Evolutionary conservation across 2,329 filamentous ascomycete species (phyloP), one percentile per base, ranked within the genome.

Genomic region (Aureobasidium sp.): DNA sequence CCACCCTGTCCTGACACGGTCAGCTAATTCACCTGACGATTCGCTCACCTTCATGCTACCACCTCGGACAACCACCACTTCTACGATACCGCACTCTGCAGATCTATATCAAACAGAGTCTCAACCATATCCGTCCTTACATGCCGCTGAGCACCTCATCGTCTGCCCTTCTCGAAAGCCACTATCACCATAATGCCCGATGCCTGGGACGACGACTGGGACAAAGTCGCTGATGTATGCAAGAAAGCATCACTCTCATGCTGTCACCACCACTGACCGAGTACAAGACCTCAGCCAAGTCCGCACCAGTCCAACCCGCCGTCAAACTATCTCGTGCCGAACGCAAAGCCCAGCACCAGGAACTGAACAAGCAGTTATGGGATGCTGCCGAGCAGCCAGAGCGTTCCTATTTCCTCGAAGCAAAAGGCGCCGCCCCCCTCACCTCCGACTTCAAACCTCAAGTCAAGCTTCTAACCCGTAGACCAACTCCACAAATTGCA

Each of bases 131-230:
- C 15, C 15, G 25, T 9, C 15, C 5, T 37, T 21, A 21, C 10
- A 50, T 25, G n/a, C 30, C 8, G 8, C 21, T 16, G 29, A 49
- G 7, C n/a, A 2, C 4, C 16, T 5, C 34, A 10, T 15, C 29
- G 34, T 16, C 45, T 29, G 16, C 27, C 48, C 15, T n/a, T 32
- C 49, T 32, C 27, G 52, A 15, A 25, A 16, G 80, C 71, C 67
- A 76, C 76, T 72, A 76, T 79, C 68, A 66, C 67, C 52, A 74
- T 74, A 27, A 74, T 87, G 63, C 86, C 89, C 41, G 85, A 91
- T 73, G 92, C 91, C 25, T 97, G 93, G 93, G 91, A 93, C 66
- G 87, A 96, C 68, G 90, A 96, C 70, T 97, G 92, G 91, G 90
- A 93, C 72, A 76, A 79, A 6, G 83, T 88, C 71, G 90, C 89